Percentiles rank a stretch among this genome's conserved stretches.
phyloP scores from a whole-genome alignment of 306 rosid genomes.

The Castanospermum australe region DNA sequence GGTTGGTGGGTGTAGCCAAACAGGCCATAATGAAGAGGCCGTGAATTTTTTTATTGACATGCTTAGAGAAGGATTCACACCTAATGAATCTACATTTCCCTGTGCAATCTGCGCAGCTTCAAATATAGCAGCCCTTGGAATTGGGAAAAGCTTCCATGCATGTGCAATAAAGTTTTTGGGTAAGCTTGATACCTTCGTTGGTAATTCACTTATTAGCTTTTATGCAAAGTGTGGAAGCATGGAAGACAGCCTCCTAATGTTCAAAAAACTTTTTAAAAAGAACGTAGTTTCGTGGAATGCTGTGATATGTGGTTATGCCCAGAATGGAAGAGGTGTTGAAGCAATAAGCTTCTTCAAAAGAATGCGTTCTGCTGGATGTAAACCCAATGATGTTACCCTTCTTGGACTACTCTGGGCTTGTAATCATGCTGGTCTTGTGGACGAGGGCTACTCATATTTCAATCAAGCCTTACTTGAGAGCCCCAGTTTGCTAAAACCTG shows the following conservation, averaged over 20 bases:
- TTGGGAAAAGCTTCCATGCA: constrained; percentile 80
- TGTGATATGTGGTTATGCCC: constrained; percentile 84
- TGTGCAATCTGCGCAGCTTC: constrained; percentile 75
- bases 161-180: constrained; percentile 80
- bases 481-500: constrained; percentile 61
- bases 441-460: constrained; percentile 69
- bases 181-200: constrained; percentile 59
- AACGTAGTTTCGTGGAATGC: constrained; percentile 89
- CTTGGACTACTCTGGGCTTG: constrained; percentile 91
- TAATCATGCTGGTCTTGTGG: constrained; percentile 83
- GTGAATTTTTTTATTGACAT: constrained; percentile 60
- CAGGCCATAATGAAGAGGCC: constrained; percentile 83
- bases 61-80: constrained; percentile 68
- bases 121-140: constrained; percentile 71
- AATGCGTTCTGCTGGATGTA: constrained; percentile 51
- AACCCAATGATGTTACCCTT: constrained; percentile 62
- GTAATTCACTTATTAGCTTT: constrained; percentile 69
- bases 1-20: constrained; percentile 84
- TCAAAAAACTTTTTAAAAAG: constrained; percentile 49
- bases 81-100: constrained; percentile 77
- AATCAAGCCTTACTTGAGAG: constrained; percentile 46
- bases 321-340: constrained; percentile 78
- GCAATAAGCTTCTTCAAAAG: constrained; percentile 66
- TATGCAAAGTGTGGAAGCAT: constrained; percentile 89
- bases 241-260: constrained; percentile 70